These are phyloP conservation scores for Noccaea caerulescens DNA, from an alignment of 345 rosid genomes.

Conservation along the genomic window DNA sequence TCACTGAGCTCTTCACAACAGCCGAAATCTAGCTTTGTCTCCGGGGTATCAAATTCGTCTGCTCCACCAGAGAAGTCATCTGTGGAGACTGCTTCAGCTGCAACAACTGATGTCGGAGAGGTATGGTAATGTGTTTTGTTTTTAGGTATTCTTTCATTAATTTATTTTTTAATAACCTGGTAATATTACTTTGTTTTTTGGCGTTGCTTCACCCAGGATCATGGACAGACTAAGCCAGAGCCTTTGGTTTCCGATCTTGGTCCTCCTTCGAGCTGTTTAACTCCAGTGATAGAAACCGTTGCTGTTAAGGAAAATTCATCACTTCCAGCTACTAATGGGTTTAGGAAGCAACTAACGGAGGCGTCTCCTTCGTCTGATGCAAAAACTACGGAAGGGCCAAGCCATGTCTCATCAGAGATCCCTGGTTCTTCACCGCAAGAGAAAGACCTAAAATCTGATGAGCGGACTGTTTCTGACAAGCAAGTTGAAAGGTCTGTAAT, in stretches of 20 bases:
- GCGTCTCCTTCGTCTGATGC: constrained; percentile 37
- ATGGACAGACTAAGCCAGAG: constrained; percentile 29
- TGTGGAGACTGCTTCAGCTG: constrained; percentile 38
- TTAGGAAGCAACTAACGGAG: constrained; percentile 36
- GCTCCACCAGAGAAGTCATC: constrained; percentile 43
- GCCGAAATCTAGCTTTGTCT: constrained; percentile 48
- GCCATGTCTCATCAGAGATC: constrained; percentile 43
- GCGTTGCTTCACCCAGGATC: constrained; percentile 24
- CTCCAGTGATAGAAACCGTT: constrained; percentile 43
- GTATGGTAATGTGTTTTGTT: constrained; percentile 43
- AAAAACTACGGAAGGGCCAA: constrained; percentile 41
- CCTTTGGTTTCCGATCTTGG: constrained; percentile 46
- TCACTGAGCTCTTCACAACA: constrained; percentile 47
- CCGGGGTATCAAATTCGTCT: constrained; percentile 37
- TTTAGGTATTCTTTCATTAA: not conserved
- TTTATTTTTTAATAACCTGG: not conserved
- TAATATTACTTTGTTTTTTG: constrained; percentile 17
- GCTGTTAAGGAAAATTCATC: constrained; percentile 41
- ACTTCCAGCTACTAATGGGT: constrained; percentile 40
- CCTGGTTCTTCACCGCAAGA: constrained; percentile 41
- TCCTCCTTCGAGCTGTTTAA: constrained; percentile 40
- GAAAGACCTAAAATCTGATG: constrained; percentile 42
- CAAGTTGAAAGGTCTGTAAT: constrained; percentile 37
- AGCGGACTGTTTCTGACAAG: constrained; percentile 40
- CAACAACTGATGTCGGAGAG: constrained; percentile 53